Conservation (phyloP, 1,139 yeast genomes). For the Sugiyamaella castrensis region DNA sequence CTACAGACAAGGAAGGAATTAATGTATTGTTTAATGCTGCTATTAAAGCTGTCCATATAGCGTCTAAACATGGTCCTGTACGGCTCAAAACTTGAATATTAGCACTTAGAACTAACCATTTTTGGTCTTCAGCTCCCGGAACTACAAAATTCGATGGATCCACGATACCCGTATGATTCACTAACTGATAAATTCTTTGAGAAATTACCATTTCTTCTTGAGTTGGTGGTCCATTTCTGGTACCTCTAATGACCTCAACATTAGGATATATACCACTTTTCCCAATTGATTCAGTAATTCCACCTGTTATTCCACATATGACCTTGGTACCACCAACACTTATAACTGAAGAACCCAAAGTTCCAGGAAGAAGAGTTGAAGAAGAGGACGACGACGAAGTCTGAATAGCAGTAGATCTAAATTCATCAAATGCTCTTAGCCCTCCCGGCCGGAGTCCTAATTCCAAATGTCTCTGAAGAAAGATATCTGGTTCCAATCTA, state of each 20-base stretch:
- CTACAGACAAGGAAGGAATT: constrained; percentile 61
- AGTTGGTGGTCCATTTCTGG: constrained; percentile 57
- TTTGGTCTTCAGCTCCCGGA: constrained; percentile 9
- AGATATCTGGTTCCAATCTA: constrained; percentile 79
- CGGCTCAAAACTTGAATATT: constrained; percentile 76
- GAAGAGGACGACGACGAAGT: constrained; percentile 8
- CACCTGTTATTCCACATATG: constrained; percentile 72
- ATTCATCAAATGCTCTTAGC: constrained; percentile 66
- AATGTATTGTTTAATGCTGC: constrained; percentile 58
- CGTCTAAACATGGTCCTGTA: constrained; percentile 76
- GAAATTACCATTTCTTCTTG: constrained; percentile 86
- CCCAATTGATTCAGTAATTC: constrained; percentile 45
- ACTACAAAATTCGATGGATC: constrained; percentile 7
- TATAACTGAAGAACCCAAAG: constrained; percentile 70
- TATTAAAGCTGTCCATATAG: constrained; percentile 68
- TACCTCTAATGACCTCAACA: constrained; percentile 54
- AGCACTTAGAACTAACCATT: constrained; percentile 40
- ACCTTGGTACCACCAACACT: constrained; percentile 75
- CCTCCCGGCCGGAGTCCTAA: constrained; percentile 60
- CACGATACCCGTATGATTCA: constrained; percentile 6
- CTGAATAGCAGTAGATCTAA: constrained; percentile 53
- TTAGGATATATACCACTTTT: constrained; percentile 61
- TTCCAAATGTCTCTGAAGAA: constrained; percentile 77
- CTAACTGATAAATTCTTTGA: constrained; percentile 59
- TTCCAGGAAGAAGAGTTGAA: constrained; percentile 34